Conservation (phyloP, 2,329 filamentous ascomycete species). For the Fusarium miscanthi region DNA sequence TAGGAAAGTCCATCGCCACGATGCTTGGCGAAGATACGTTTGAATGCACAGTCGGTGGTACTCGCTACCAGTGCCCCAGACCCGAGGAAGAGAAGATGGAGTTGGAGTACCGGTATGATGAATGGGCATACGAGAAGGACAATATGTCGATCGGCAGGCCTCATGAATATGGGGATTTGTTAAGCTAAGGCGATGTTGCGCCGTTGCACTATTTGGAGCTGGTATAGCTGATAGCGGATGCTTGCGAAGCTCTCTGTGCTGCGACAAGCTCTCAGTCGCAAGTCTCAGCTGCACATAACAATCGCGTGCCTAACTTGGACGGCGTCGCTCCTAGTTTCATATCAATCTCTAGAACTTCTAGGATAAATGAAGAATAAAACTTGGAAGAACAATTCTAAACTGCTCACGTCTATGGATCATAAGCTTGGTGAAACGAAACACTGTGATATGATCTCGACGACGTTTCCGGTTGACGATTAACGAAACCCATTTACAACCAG, state of each 20-base stretch:
- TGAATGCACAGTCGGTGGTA: background rate
- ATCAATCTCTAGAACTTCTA: background rate
- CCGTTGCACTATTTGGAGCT: background rate
- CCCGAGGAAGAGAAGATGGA: background rate
- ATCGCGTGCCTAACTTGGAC: background rate
- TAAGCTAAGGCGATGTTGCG: background rate
- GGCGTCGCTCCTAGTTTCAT: background rate
- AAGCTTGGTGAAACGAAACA: too few relatives aligned
- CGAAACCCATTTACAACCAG: too few relatives aligned
- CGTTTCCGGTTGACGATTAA: accelerated
- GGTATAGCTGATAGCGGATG: background rate
- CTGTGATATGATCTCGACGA: accelerated
- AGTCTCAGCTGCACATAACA: too few relatives aligned
- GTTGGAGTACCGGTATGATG: background rate
- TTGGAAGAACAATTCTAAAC: accelerated
- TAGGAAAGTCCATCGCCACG: accelerated
- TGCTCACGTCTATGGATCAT: too few relatives aligned
- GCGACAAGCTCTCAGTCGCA: too few relatives aligned
- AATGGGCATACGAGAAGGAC: background rate
- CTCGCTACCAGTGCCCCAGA: background rate
- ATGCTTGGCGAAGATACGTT: background rate
- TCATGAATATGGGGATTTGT: background rate
- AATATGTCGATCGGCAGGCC: background rate
- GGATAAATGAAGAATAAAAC: background rate
- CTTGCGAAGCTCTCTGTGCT: background rate